A percentile compares a stretch with the other conserved stretches of the same genome.
phyloP scores from a whole-genome alignment of 345 rosid species.

The Theobroma cacao region DNA sequence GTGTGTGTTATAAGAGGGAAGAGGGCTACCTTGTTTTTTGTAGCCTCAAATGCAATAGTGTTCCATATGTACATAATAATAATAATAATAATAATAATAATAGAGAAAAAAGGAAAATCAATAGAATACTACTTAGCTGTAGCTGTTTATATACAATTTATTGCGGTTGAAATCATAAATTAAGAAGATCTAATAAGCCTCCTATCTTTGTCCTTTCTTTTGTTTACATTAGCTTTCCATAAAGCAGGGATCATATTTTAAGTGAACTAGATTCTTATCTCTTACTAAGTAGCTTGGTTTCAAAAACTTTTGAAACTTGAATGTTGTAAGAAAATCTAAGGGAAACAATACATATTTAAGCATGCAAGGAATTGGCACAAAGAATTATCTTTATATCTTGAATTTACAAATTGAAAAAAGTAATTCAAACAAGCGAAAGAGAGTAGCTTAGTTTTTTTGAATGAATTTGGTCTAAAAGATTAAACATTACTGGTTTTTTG shows the following conservation, averaged over 20 bases:
- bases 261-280: not conserved
- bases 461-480: not conserved
- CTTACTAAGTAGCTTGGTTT: not conserved
- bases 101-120: not conserved
- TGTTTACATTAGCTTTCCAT: not conserved
- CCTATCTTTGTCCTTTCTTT: not conserved
- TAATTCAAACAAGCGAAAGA: not conserved
- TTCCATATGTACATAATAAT: not conserved
- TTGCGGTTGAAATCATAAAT: too few relatives aligned
- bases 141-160: not conserved
- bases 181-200: not conserved
- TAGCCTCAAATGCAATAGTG: not conserved
- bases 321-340: not conserved
- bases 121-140: not conserved
- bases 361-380: not conserved
- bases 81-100: not conserved
- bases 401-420: not conserved
- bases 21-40: not conserved
- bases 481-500: too few relatives aligned
- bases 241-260: not conserved
- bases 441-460: not conserved
- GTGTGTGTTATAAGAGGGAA: not conserved
- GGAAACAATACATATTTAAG: not conserved
- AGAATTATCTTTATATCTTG: not conserved
- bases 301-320: not conserved